Conservation (phyloP, 2,329 filamentous ascomycete genomes). For the Penicillium janthinellum region DNA sequence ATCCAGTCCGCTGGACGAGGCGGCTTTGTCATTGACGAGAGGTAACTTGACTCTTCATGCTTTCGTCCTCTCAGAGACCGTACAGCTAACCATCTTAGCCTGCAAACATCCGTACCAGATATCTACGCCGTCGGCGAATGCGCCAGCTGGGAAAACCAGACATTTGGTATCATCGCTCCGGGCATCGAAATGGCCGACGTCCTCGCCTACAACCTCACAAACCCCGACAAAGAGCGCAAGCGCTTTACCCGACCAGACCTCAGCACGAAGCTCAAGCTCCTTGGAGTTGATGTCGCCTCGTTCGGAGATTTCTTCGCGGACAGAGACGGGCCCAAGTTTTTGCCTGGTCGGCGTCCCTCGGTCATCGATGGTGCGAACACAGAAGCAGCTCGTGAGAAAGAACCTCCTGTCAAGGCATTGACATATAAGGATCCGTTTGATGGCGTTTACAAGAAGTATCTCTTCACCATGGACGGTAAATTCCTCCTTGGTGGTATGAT, state of each 20-base stretch:
- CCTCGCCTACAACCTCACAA: conserved; percentile 86
- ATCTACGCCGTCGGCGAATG: conserved; percentile 91
- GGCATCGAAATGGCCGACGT: conserved; percentile 93
- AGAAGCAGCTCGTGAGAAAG: conserved; percentile 40
- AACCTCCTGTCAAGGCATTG: conserved; percentile 72
- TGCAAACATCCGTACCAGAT: conserved; percentile 70
- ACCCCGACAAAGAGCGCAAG: conserved; percentile 68
- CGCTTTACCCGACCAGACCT: conserved; percentile 80
- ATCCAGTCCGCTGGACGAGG: conserved; percentile 72
- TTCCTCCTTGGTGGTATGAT: conserved; percentile 95
- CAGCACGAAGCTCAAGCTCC: conserved; percentile 86
- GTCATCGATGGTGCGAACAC: conserved; percentile 45
- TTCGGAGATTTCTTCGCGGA: conserved; percentile 95
- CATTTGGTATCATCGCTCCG: conserved; percentile 84
- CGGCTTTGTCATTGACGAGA: conserved; percentile 64
- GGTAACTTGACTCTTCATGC: background rate
- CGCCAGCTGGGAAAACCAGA: conserved; percentile 83
- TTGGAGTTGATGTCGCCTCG: conserved; percentile 88
- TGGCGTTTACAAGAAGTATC: conserved; percentile 89
- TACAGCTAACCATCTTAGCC: conserved; percentile 27
- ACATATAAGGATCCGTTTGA: conserved; percentile 88
- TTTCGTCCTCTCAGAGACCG: background rate
- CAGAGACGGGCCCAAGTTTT: conserved; percentile 73
- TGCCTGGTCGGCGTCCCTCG: conserved; percentile 60
- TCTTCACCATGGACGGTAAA: conserved; percentile 87